Evolutionary conservation across 768 basidiomycete species (phyloP), one percentile per base, ranked within the genome.

Genomic region (Tricholoma furcatifolium): DNA sequence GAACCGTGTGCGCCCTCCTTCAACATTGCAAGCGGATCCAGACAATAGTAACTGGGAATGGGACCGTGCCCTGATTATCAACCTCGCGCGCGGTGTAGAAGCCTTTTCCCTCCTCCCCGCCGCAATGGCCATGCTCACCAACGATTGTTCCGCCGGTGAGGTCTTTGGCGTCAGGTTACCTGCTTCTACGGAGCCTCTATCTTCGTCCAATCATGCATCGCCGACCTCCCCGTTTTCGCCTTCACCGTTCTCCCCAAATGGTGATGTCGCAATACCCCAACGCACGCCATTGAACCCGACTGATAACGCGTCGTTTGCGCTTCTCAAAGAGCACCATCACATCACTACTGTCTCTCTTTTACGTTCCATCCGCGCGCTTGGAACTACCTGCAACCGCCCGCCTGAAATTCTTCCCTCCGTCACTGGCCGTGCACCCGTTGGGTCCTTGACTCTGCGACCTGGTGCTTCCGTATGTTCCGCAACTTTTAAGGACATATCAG

Each of bases 101-200:
- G 58, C 62, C 1, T 54, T 54, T 43, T 51, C 52, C 4, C 51
- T 61, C 42, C 51, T 63, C 21, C 62, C 62, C 5, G 47, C 57
- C 0, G 62, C 62, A 20, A 61, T 63, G 60, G 62, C 62, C 15
- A 51, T 54, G 40, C 51, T 63, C 4, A 51, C 58, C 5, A 61
- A 63, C 50, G 57, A 60, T 21, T 46, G 54, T 42, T 59, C 57
- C 10, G 59, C 59, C 2, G 55, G 60, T 10, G 59, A 63, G 27
- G 60, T 60, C 1, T 63, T 63, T 18, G 57, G 60, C 6, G 51
- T 60, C 2, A 38, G 30, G 0, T 36, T 60, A 0, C 53, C 56
- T 36, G 15, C 53, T 3, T 21, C 15, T 18, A 24, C 36, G 6
- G 9, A n/a, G 2, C 24, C 51, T 14, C 3, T 5, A 40, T 30